Evolutionary conservation across 306 rosid species (phyloP).

Genomic region (Senna tora): DNA sequence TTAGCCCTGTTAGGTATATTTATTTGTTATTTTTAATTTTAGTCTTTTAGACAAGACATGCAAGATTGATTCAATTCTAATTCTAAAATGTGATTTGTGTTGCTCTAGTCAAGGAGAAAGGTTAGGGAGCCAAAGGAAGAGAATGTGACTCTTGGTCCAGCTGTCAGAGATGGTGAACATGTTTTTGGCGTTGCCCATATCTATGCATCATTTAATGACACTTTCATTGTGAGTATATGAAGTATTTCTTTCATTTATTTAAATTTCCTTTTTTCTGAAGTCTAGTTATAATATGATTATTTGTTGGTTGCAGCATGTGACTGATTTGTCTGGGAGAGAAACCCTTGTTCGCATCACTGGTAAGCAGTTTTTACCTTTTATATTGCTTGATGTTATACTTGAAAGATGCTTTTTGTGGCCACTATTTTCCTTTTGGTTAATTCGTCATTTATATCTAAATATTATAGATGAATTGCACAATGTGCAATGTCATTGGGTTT

Average conservation of each 20-base stretch:
- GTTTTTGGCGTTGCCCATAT: conserved; percentile 86
- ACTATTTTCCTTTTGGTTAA: neutral
- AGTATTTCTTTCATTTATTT: neutral
- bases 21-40: neutral
- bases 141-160: conserved; percentile 82
- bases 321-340: conserved; percentile 84
- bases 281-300: neutral
- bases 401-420: neutral
- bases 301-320: conserved; percentile 66
- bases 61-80: neutral
- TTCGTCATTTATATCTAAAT: neutral
- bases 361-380: conserved; percentile 24
- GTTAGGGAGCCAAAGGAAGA: conserved; percentile 92
- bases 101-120: conserved; percentile 63
- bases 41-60: neutral
- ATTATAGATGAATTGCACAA: neutral
- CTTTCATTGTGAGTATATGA: conserved; percentile 69
- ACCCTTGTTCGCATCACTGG: conserved; percentile 86
- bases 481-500: neutral
- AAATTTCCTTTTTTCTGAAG: neutral
- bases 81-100: neutral
- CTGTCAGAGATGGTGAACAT: conserved; percentile 84
- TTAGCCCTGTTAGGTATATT: neutral
- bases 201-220: conserved; percentile 83
- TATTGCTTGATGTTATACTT: neutral